These are phyloP conservation scores for Cercospora sp. DNA, from an alignment of 2,329 filamentous ascomycete genomes.

Conservation along the genomic window DNA sequence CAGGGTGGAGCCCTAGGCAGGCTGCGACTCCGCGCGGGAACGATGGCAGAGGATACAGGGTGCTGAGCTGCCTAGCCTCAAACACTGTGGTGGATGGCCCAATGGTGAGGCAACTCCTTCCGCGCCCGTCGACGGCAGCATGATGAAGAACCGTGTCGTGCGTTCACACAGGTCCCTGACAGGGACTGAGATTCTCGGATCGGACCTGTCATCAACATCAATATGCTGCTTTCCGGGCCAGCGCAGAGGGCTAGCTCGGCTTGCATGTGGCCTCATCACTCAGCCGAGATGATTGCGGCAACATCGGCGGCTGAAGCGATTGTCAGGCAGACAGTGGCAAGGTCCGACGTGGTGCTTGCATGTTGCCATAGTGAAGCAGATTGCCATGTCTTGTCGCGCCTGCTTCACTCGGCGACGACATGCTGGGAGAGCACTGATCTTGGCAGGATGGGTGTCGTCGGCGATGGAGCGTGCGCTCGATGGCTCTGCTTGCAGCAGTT, in stretches of 20 bases:
- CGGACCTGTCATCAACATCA: conserved; percentile 26
- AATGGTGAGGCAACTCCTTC: conserved; percentile 18
- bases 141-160: conserved; percentile 15
- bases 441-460: background rate
- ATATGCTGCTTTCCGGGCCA: conserved; percentile 23
- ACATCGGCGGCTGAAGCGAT: background rate
- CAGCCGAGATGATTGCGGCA: background rate
- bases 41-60: conserved; percentile 21
- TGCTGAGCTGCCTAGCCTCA: conserved; percentile 15
- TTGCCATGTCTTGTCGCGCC: background rate
- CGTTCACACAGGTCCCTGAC: conserved; percentile 23
- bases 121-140: conserved; percentile 18
- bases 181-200: conserved; percentile 22
- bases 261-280: background rate
- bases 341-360: background rate
- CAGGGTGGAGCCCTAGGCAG: conserved; percentile 21
- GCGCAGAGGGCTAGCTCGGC: conserved; percentile 9
- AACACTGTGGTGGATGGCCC: conserved; percentile 2
- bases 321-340: background rate
- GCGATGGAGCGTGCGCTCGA: background rate
- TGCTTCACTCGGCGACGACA: background rate
- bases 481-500: background rate
- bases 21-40: conserved; percentile 25
- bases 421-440: background rate
- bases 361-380: background rate